Base-by-base conservation (phyloP, 352 stramenopile genomes). In the Phytophthora niederhauseri region DNA sequence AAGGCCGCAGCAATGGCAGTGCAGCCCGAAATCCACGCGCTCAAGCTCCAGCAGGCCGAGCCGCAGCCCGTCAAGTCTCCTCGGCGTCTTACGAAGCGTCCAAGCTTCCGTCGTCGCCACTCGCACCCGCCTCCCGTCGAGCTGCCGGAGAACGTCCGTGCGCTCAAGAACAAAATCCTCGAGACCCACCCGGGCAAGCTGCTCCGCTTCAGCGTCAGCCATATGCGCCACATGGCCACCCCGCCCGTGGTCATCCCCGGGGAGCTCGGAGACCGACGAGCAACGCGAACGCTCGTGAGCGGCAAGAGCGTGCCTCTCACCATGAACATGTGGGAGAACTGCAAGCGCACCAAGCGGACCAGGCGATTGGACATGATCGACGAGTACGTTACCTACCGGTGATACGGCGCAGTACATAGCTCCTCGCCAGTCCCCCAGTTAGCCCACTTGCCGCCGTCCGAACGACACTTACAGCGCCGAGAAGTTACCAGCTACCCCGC, bases 161-260 rank as follows among this genome's bases (percentile, higher is more conserved):
- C 58, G 26, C 75, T 90, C 57, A 90, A 90, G 68, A 55, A 81
- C 38, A 74, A 76, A 52, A 90, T 90, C 61, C 67, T 81, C 17
- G 49, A 78, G 26, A 64, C 72, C 6, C 66, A 86, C 65, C 78
- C 69, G 22, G 20, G 43, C 56, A 90, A 86, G 63, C 53, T 76
- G 19, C 73, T 70, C 19, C 66, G 68, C 17, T 90, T 90, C 61
- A 84, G 78, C 34, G 34, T 90, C 24, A 77, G 66, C 46, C 77
- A 86, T 52, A 79, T 87, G 72, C 61, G 66, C 14, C 73, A 82
- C 56, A 46, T 76, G 43, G 77, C 75, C 30, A 79, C 69, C 26
- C 78, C 82, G 24, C 81, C 81, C 3, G 81, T 89, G 1, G 51
- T 75, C 22, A 84, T 89, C 52, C 81, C 81, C 6, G 68, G 73